phyloP scores from a whole-genome alignment of 2,329 filamentous ascomycete species.

The Sclerotinia glacialis region DNA sequence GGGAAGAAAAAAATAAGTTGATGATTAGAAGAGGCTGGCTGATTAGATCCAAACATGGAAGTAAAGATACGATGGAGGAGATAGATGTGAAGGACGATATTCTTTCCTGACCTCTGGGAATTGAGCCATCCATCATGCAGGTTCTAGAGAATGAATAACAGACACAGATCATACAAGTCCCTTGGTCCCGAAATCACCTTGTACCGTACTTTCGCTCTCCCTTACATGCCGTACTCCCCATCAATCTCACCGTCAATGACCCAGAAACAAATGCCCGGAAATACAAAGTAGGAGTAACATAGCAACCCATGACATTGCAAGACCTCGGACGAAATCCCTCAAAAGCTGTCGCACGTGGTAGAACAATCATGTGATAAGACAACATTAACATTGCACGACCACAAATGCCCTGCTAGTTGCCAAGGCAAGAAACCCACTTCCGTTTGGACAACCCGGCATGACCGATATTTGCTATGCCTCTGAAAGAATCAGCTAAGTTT shows the following conservation, averaged over 20 bases:
- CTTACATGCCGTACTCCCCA: slow-evolving; percentile 2
- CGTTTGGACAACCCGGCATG: slow-evolving; percentile 3
- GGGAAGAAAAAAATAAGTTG: not conserved
- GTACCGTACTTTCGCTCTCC: not conserved
- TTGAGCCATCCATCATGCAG: too few relatives aligned
- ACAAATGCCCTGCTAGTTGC: not conserved
- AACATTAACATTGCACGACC: not conserved
- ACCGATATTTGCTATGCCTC: not conserved
- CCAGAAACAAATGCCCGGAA: slow-evolving; percentile 7
- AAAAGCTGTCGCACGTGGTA: slow-evolving; percentile 5
- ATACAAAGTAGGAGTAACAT: slow-evolving; percentile 7
- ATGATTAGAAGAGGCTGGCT: not conserved
- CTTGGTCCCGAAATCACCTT: not conserved
- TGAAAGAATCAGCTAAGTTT: not conserved
- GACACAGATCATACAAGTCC: not conserved
- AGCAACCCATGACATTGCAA: slow-evolving; percentile 9
- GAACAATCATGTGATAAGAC: slow-evolving; percentile 5
- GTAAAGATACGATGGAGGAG: not conserved
- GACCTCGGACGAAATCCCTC: not conserved
- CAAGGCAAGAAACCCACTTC: slow-evolving; percentile 4
- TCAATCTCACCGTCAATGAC: slow-evolving; percentile 2
- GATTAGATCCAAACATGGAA: too few relatives aligned
- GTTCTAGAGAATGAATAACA: not conserved
- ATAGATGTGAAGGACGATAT: too few relatives aligned
- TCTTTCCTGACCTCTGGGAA: not conserved